These are phyloP conservation scores for Luffa aegyptiaca DNA, from an alignment of 306 rosid genomes.

Conservation along the genomic window DNA sequence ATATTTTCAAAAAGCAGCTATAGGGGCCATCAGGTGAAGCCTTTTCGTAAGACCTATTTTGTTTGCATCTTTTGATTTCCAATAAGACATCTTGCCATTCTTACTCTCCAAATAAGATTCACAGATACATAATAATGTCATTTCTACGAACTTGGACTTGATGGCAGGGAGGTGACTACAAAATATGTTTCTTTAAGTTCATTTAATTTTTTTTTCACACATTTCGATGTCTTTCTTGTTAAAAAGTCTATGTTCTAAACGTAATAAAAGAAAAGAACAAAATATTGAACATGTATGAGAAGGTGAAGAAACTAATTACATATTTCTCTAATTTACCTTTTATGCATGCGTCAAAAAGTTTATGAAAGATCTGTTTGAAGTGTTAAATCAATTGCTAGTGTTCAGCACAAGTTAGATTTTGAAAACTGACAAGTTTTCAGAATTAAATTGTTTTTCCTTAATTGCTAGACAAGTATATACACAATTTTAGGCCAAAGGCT, in stretches of 20 bases:
- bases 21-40: constrained; percentile 82
- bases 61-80: background rate
- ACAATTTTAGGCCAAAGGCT: background rate
- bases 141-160: background rate
- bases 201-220: background rate
- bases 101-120: background rate
- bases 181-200: background rate
- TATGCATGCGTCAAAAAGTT: background rate
- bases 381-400: background rate
- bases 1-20: constrained; percentile 94
- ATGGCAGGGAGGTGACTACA: background rate
- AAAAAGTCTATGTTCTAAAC: background rate
- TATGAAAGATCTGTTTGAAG: background rate
- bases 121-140: background rate
- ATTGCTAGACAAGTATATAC: background rate
- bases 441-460: background rate
- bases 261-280: background rate
- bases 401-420: background rate
- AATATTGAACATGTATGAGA: background rate
- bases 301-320: background rate
- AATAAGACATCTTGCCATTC: background rate
- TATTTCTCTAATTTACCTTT: background rate
- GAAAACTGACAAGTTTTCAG: background rate
- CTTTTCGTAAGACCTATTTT: constrained; percentile 11
- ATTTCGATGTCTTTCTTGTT: background rate